Evolutionary conservation across 768 basidiomycete species (phyloP), one percentile per base, ranked within the genome.

Genomic region (Suillus sp.): DNA sequence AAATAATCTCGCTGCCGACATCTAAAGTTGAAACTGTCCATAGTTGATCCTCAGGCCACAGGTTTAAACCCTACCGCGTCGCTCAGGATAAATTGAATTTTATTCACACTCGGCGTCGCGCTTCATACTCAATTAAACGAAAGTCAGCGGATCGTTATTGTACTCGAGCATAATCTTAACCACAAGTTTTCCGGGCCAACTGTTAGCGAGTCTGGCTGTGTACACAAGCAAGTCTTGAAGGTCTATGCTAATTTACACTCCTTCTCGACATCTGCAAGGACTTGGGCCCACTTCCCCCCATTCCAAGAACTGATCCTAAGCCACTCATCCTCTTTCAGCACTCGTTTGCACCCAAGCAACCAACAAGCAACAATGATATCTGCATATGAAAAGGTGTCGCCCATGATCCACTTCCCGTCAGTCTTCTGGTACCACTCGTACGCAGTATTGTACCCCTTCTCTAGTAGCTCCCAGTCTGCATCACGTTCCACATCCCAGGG

Each of bases 401-500:
- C 75, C 71, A 75, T 70, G 27, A 75, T 6, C 72, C 71, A 77
- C 55, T 66, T 71, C 6, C 75, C 75, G 32, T 59, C 68, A 9
- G 30, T 54, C 53, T 51, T 61, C 34, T 66, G 76, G 22, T 72
- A 71, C 66, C 67, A 72, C 30, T 10, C 60, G 53, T 69, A 68
- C 13, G 51, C 57, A 1, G 61, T 61, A 32, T 51, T 35, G 53
- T 61, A 65, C 10, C 16, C n/a, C 53, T 67, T 65, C 65, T 76
- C 67, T 0, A 69, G 48, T 43, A 32, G 42, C n/a, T 18, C 53
- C 74, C 69, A 78, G 47, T 76, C 72, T 11, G 58, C 73, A 7
- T 71, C 71, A 18, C 75, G 68, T 55, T 63, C 70, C 13, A 78
- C 75, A 30, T 82, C 80, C 58, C 86, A 64, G 16, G 70, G 68